Evolutionary conservation across 116 monocot species (phyloP).

Genomic region (Dioscorea cayenensis): DNA sequence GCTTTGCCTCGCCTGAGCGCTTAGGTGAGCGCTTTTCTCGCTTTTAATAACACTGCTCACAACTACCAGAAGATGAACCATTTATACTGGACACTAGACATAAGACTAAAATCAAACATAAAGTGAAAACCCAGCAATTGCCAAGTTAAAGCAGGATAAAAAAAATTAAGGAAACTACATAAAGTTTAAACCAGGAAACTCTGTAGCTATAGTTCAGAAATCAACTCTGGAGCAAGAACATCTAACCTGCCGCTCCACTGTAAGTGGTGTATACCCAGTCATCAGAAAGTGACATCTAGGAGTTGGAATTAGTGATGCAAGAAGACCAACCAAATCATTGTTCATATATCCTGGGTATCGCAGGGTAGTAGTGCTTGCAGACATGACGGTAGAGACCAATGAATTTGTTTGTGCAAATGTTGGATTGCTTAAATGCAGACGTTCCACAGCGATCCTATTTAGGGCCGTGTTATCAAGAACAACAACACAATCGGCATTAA

Average conservation of each 20-base stretch:
- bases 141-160: no score
- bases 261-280: constrained; percentile 98
- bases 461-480: constrained; percentile 98
- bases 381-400: constrained; percentile 98
- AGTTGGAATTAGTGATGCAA: constrained; percentile 91
- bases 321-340: constrained; percentile 98
- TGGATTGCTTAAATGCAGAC: constrained; percentile 88
- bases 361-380: constrained; percentile 96
- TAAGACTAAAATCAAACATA: no score
- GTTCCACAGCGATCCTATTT: constrained; percentile 95
- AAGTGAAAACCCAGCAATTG: no score
- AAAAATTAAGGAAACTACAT: no score
- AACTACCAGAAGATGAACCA: no score
- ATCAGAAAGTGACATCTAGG: constrained; percentile 99
- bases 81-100: no score
- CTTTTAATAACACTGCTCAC: no score
- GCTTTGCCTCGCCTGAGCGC: no score
- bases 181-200: no score
- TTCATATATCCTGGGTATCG: constrained; percentile 99
- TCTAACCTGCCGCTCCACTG: constrained; percentile 94
- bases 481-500: constrained; percentile 99
- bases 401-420: constrained; percentile 97
- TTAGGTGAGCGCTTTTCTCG: no score
- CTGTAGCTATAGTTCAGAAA: no score
- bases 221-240: background rate